phyloP scores from a whole-genome alignment of 2,329 filamentous ascomycete genomes.

The Exophiala sideris region DNA sequence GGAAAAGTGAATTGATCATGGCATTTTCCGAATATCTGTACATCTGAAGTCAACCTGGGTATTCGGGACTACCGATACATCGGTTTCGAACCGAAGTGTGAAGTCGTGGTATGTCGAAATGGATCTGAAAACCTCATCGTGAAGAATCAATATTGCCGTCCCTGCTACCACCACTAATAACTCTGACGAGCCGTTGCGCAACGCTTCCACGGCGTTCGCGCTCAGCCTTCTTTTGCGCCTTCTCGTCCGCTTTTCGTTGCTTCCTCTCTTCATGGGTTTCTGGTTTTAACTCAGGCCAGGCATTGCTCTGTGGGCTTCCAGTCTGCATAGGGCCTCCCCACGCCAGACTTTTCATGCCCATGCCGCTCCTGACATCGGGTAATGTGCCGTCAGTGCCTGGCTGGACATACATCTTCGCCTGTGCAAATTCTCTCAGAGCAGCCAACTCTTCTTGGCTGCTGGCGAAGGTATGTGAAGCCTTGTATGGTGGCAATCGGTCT shows the following conservation, averaged over 20 bases:
- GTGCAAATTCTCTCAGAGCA: slow-evolving; percentile 13
- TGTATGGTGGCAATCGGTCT: slow-evolving; percentile 12
- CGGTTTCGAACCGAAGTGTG: too few species aligned
- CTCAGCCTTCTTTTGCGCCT: slow-evolving; percentile 9
- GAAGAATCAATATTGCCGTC: not conserved
- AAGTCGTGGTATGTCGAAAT: too few species aligned
- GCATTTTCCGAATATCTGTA: too few species aligned
- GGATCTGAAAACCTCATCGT: not conserved
- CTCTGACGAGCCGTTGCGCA: slow-evolving; percentile 6
- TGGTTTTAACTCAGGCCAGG: not conserved
- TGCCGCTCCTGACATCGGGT: slow-evolving; percentile 1
- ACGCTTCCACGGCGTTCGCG: slow-evolving; percentile 5
- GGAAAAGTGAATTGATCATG: not conserved
- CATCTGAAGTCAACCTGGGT: too few species aligned
- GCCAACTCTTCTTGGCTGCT: slow-evolving; percentile 16
- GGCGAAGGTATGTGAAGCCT: slow-evolving; percentile 13
- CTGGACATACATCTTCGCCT: slow-evolving; percentile 12
- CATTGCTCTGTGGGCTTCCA: not conserved
- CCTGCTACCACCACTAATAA: slow-evolving; percentile 9
- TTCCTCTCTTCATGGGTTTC: slow-evolving; percentile 7
- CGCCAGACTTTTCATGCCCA: slow-evolving; percentile 9
- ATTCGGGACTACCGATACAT: too few species aligned
- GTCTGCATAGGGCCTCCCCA: slow-evolving; percentile 7
- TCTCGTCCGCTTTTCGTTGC: slow-evolving; percentile 8
- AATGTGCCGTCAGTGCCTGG: slow-evolving; percentile 12